Evolutionary conservation across 2,329 filamentous ascomycete species (phyloP), one percentile per base, ranked within the genome.

Genomic region (Neopestalotiopsis sp.): DNA sequence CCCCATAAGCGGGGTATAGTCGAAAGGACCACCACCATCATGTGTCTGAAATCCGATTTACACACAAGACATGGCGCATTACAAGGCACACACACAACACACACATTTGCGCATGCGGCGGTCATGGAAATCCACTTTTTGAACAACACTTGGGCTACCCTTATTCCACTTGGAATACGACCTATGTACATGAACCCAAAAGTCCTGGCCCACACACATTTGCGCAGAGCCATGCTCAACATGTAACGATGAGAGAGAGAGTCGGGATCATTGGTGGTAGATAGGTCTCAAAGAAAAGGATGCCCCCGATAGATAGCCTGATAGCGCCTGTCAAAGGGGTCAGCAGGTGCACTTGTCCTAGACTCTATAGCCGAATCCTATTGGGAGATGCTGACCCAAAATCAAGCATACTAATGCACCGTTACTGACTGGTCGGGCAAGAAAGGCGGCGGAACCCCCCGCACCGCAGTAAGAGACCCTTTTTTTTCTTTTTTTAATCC

Each of bases 1-100:
- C 45, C 45, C 45, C 45, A 53, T 53, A 53, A 53, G 45, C 45
- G 45, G 45, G 45, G 45, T 53, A 53, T 53, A 53, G 45, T 28
- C 7, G 20, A 53, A 24, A 28, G 24, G 24, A 28, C 24, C 24
- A 53, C 45, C 45, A 53, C 17, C 9, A 53, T 53, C 45, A 53
- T 53, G 45, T 53, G 45, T 53, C n/a, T 53, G 17, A 20, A 53
- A 28, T 28, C 24, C 24, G 24, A 28, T 28, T 28, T 17, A 17
- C 14, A 20, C 7, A 10, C 45, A 53, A 38, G 34, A 38, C 34
- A 53, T 17, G 24, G 24, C 24, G 24, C 24, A 28, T 28, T 28
- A 28, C 24, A 28, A 28, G 24, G 24, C 45, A 53, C 45, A 38
- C 45, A 20, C 17, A n/a, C 4, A 53, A 10, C 45, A n/a, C 5